A percentile compares a stretch with the other conserved stretches of the same genome.
Conservation (phyloP, 1,139 yeast genomes). For the Lodderomyces orthopsilosis region DNA sequence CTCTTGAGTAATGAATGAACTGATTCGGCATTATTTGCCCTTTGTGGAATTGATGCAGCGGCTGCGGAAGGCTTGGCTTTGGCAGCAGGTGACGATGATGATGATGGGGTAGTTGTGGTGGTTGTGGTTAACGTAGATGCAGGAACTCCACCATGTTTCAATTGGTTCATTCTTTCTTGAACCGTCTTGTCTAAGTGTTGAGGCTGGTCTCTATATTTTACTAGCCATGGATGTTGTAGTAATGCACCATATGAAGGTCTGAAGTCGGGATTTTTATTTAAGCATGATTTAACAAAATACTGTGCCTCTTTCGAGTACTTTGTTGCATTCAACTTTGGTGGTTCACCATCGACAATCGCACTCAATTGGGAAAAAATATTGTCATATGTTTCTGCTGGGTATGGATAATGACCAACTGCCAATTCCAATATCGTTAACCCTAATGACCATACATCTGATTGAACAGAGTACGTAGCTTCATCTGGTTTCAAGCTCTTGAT, state of each 20-base stretch:
- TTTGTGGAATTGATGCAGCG: conserved; percentile 14
- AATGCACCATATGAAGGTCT: conserved; percentile 83
- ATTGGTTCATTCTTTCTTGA: conserved; percentile 30
- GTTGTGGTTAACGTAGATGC: conserved; percentile 3
- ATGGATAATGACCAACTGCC: conserved; percentile 90
- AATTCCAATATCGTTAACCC: conserved; percentile 88
- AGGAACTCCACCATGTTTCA: conserved; percentile 19
- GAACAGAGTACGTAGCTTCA: conserved; percentile 84
- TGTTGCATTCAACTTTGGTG: conserved; percentile 63
- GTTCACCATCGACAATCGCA: conserved; percentile 96
- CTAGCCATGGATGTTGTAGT: conserved; percentile 80
- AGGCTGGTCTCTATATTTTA: conserved; percentile 42
- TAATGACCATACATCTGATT: conserved; percentile 94
- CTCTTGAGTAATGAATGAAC: conserved; percentile 37
- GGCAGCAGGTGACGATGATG: background rate
- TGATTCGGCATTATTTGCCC: conserved; percentile 24
- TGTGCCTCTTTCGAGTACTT: conserved; percentile 73
- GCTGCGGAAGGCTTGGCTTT: conserved; percentile 4
- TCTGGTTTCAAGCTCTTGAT: conserved; percentile 61
- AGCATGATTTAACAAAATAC: conserved; percentile 74
- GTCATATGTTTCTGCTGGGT: conserved; percentile 89
- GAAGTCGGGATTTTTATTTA: conserved; percentile 74
- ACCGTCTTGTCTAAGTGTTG: conserved; percentile 44
- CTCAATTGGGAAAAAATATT: conserved; percentile 89
- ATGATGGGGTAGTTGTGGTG: conserved; percentile 3